phyloP scores from a whole-genome alignment of 495 filamentous ascomycete species.

The Tuber melanosporum region DNA sequence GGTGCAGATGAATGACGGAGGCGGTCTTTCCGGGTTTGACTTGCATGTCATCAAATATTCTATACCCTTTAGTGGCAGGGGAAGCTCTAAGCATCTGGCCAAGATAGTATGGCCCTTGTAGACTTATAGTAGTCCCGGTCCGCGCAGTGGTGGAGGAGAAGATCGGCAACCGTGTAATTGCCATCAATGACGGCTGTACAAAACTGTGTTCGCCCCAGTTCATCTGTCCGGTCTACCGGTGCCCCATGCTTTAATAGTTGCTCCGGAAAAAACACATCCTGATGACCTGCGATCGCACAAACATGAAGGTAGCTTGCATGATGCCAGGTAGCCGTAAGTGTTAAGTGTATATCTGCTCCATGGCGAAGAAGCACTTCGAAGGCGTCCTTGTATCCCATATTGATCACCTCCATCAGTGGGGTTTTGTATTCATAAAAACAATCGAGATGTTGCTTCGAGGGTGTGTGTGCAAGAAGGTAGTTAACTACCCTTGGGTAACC shows the following conservation, averaged over 20 bases:
- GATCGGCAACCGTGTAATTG: slow-evolving; percentile 2
- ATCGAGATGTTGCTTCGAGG: not conserved
- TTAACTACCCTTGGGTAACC: not conserved
- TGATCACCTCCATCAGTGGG: not conserved
- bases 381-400: not conserved
- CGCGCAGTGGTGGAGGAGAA: not conserved
- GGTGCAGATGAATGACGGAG: not conserved
- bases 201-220: not conserved
- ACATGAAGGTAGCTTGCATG: not conserved
- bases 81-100: not conserved
- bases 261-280: not conserved
- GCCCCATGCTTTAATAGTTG: not conserved
- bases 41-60: not conserved
- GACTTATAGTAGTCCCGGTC: not conserved
- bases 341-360: not conserved
- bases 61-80: not conserved
- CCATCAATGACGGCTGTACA: not conserved
- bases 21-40: not conserved
- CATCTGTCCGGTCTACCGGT: not conserved
- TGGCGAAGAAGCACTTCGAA: not conserved
- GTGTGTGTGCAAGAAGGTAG: not conserved
- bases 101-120: not conserved
- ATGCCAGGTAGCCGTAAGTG: not conserved
- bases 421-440: not conserved
- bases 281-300: not conserved